Evolutionary conservation across 2,329 filamentous ascomycete genomes (phyloP).

Genomic region (Alternaria triticimaculans): DNA sequence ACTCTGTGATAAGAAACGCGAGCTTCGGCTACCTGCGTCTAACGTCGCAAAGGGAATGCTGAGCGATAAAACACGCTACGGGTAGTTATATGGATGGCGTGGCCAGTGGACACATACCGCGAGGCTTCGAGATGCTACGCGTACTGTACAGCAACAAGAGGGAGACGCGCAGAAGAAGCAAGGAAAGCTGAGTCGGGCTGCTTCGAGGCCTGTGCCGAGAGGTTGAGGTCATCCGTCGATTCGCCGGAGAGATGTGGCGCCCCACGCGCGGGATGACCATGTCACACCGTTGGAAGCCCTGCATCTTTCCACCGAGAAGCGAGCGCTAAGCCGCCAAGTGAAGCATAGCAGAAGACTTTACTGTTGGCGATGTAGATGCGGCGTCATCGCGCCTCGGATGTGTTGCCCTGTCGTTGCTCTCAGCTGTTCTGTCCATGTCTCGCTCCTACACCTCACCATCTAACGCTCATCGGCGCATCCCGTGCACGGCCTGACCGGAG

Average conservation of each 20-base stretch:
- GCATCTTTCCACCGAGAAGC: slow-evolving; percentile 9
- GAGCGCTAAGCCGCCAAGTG: slow-evolving; percentile 28
- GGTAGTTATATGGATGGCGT: not conserved
- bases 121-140: not conserved
- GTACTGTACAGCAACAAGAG: not conserved
- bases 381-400: slow-evolving; percentile 20
- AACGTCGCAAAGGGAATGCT: slow-evolving; percentile 21
- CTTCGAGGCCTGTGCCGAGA: slow-evolving; percentile 23
- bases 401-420: slow-evolving; percentile 3
- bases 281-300: slow-evolving; percentile 21
- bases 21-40: slow-evolving; percentile 31
- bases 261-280: slow-evolving; percentile 22
- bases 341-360: slow-evolving; percentile 15
- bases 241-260: not conserved
- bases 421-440: slow-evolving; percentile 7
- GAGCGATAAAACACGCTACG: slow-evolving; percentile 2
- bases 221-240: slow-evolving; percentile 36
- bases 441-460: not conserved
- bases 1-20: slow-evolving; percentile 3
- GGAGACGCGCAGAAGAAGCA: slow-evolving; percentile 12
- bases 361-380: slow-evolving; percentile 10
- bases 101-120: not conserved
- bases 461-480: slow-evolving; percentile 3
- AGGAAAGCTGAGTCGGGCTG: slow-evolving; percentile 13
- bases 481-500: slow-evolving; percentile 9